Conservation (phyloP, 176 grass and related monocot genomes). For the Phyllostachys edulis region DNA sequence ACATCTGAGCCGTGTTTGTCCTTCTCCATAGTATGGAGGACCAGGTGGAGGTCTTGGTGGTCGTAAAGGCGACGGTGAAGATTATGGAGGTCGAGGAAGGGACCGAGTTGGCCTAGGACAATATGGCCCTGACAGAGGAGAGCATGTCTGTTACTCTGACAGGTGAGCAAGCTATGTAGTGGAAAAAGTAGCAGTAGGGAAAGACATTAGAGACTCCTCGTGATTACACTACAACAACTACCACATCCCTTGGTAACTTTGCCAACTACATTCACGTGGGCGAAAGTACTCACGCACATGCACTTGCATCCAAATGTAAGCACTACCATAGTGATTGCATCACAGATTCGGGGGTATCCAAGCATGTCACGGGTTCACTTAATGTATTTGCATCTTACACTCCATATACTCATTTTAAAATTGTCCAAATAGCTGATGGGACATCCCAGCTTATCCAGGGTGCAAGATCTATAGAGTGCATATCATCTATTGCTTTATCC, state of each 20-base stretch:
- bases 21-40: background rate
- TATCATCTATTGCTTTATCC: too few species aligned
- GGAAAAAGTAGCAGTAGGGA: too few species aligned
- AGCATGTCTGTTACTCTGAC: background rate
- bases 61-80: too few species aligned
- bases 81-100: background rate
- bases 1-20: too few species aligned
- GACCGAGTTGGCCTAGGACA: background rate
- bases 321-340: too few species aligned
- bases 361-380: too few species aligned
- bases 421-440: too few species aligned
- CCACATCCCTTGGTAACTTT: background rate
- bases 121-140: background rate
- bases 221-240: background rate
- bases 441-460: too few species aligned
- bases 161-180: background rate
- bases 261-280: background rate
- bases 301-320: background rate
- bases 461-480: too few species aligned
- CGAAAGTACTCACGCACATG: background rate
- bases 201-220: background rate
- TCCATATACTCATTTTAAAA: too few species aligned
- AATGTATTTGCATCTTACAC: too few species aligned
- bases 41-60: background rate
- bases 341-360: too few species aligned